Conservation (phyloP, 306 rosid genomes). For the Mimosa pudica region DNA sequence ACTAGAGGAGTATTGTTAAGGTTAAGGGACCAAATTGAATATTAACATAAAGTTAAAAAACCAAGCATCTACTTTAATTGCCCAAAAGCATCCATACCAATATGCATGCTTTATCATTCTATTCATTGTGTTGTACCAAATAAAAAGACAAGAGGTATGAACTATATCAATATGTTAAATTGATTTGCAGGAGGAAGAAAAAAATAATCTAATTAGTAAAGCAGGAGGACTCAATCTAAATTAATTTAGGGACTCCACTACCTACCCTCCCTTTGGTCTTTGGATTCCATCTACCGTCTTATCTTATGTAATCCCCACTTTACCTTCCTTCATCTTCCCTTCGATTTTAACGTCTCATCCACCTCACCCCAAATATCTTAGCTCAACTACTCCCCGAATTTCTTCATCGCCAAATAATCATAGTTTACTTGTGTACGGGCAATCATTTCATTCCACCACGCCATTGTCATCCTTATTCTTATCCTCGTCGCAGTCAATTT, state of each 20-base stretch:
- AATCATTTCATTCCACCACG: neutral
- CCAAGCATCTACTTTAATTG: no score
- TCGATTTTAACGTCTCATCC: slow-evolving; percentile 1
- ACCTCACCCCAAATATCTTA: neutral
- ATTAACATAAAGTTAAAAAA: no score
- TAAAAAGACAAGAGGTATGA: neutral
- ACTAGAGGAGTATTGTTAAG: no score
- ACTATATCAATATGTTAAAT: no score
- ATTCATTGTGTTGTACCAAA: no score
- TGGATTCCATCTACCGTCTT: slow-evolving; percentile 5
- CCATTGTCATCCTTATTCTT: neutral
- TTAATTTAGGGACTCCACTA: neutral
- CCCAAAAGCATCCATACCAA: no score
- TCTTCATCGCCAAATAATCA: neutral
- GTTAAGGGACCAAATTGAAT: no score
- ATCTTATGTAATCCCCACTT: neutral
- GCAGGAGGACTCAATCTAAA: neutral
- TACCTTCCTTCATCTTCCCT: neutral
- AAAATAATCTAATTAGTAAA: no score
- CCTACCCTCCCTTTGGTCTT: neutral
- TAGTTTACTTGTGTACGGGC: neutral
- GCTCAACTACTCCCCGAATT: neutral
- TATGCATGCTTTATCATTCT: no score
- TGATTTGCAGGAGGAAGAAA: neutral
- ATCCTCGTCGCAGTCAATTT: neutral